Base-by-base conservation (phyloP, 805 yeast genomes). In the Hanseniaspora valbyensis region DNA sequence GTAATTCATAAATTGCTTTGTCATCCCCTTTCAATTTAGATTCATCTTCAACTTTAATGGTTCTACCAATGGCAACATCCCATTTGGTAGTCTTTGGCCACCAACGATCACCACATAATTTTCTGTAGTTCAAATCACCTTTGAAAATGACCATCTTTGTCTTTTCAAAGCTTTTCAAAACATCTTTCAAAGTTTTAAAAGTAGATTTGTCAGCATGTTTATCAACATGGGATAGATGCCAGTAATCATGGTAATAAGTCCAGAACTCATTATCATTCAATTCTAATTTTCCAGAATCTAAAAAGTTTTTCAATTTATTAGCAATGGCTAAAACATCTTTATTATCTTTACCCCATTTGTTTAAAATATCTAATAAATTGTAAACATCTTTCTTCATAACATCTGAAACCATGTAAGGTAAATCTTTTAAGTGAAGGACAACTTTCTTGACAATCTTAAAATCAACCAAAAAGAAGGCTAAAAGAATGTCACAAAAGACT, bases 341-440 rank as follows among this genome's bases (percentile, higher is more conserved):
- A 42, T 45, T 39, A 2, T 45, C 44, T 16, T 45, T 30, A 14
- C 50, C 44, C 50, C 50, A 45, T 18, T 39, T 38, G 16, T 4
- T 25, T 13, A 45, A 18, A 30, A 45, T 45, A 8, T 45, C 50
- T 5, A 8, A 14, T 9, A 45, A 21, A 5, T 19, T 29, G 42
- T 71, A 69, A 54, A 86, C 78, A 66, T 92, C 99, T 59, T 79
- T 80, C 26, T 85, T 76, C 78, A 88, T 79, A 8, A 92, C 94
- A 65, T 92, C 99, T 57, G 95, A 85, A 18, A 92, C 97, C 81
- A 92, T 90, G 94, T 97, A 92, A 30, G 97, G 96, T 53, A 88
- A 76, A 46, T 79, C 77, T 65, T 92, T 92, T 56, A 95, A 87
- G 65, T 92, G 98, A 54, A 89, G 71, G 18, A 78, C 81, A 54